Base-by-base conservation (phyloP, 2,329 filamentous ascomycete species). In the Venturia effusa region DNA sequence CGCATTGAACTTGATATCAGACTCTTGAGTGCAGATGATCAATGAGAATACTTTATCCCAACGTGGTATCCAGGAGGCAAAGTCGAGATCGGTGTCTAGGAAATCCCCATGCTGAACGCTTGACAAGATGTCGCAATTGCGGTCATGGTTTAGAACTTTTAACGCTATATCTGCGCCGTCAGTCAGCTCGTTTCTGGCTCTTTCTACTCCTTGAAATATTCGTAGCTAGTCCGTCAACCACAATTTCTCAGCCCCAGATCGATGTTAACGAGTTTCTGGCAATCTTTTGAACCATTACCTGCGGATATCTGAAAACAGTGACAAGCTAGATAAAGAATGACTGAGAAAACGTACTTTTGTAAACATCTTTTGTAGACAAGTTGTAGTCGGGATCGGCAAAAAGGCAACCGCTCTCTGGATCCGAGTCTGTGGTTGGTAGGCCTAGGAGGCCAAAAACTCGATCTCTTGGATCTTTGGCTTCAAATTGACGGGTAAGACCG, bases 401-500 rank as follows among this genome's bases (percentile, higher is more conserved):
- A 2, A 62, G 5, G 6, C 51, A 24, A 30, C 27, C 32, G 8
- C 19, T 59, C 5, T 62, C 41, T 24, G 61, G 27, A 7, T 59
- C 41, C n/a, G 30, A 13, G 17, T 62, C 61, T 5, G 2, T 55
- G 13, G 45, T 62, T 39, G 61, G 61, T 8, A 62, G 41, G 3
- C 41, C 43, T 22, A 62, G 43, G 5, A 62, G 13, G 6, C 61
- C 61, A 59, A 51, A 62, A 27, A 62, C 22, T 34, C 61, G 4
- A 30, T 62, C 61, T 37, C 61, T 48, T 4, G 61, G 43, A n/a
- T 62, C 61, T 17, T 39, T 32, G n/a, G 41, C 24, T 40, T 55
- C 41, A 43, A 62, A 62, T 39, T 62, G 61, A 4, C 61, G 22
- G 15, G 61, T 59, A 19, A 62, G 37, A 3, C 15, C 45, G 13